phyloP scores from a whole-genome alignment of 495 filamentous ascomycete genomes.

The Tricharina praecox region DNA sequence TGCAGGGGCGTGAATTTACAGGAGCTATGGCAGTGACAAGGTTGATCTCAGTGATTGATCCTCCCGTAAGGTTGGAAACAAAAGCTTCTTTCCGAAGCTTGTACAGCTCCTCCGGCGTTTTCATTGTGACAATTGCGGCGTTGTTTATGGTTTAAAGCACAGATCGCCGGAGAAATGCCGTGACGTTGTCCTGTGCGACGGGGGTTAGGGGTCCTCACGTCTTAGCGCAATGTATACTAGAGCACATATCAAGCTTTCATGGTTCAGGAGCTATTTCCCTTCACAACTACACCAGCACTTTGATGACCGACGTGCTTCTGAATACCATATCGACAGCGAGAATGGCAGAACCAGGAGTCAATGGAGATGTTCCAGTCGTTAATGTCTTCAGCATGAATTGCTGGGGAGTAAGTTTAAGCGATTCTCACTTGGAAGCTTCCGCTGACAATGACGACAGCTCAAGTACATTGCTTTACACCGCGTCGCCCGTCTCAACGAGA shows the following conservation, averaged over 20 bases:
- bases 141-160: too few relatives aligned
- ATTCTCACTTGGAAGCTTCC: too few relatives aligned
- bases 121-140: background rate
- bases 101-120: constrained; percentile 31
- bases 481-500: constrained; percentile 62
- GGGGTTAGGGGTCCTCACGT: too few relatives aligned
- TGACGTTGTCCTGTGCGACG: too few relatives aligned
- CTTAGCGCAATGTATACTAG: too few relatives aligned
- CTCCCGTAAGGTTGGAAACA: constrained; percentile 82
- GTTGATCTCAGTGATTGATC: constrained; percentile 71
- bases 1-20: constrained; percentile 35
- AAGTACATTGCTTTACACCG: constrained; percentile 72
- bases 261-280: too few relatives aligned
- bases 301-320: background rate
- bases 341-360: background rate
- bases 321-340: background rate
- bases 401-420: constrained; percentile 57
- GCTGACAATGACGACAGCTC: constrained; percentile 35
- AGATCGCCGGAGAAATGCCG: too few relatives aligned
- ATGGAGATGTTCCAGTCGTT: constrained; percentile 37
- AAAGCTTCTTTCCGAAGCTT: constrained; percentile 88
- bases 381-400: constrained; percentile 78
- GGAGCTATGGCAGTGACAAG: constrained; percentile 65
- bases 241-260: too few relatives aligned
- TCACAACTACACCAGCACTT: too few relatives aligned